Base-by-base conservation (phyloP, 257 asterid species). In the Cruciata laevipes region DNA sequence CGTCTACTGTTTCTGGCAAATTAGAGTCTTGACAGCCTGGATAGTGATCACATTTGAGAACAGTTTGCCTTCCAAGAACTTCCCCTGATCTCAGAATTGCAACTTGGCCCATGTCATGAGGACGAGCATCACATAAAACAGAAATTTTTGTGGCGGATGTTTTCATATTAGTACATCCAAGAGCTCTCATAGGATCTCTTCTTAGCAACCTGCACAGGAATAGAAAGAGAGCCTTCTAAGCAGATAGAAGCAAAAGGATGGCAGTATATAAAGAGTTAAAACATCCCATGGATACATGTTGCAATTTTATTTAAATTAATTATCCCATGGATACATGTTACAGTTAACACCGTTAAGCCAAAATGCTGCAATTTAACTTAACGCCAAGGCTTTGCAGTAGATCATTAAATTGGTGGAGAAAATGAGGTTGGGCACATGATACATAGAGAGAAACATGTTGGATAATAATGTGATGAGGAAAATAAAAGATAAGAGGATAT, bases 161-260 rank as follows among this genome's bases (percentile, higher is more conserved):
- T 68, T 81, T 79, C 70, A 69, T 32, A 76, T 80, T 85, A 74
- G 89, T 84, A 82, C 83, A 89, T 68, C 98, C 95, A 67, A 92
- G 97, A 60, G 96, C 98, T 61, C 98, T 93, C 98, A 89, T 86
- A 18, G 98, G 98, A 74, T 92, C 89, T 86, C 98, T 87, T 76
- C 98, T 87, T 74, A 92, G 86, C 82, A 92, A 83, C 78, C 98
- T 92, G 90, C 80, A 77, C 66, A 61, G 73, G 31, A 67, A 57
- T 61, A 73, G 66, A 67, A 6, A 10, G 27, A 53, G 55, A 47
- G 55, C n/a, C 20, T 14, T 47, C 20, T 47, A 17, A 47, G 55
- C 20, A 47, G 6, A 47, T 47, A 47, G 55, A 14, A 47, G 20
- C 3, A 47, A 47, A 17, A 47, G 7, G 51, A 42, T 42, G 47